phyloP scores from a whole-genome alignment of 345 rosid species.

The Citrus australasica region DNA sequence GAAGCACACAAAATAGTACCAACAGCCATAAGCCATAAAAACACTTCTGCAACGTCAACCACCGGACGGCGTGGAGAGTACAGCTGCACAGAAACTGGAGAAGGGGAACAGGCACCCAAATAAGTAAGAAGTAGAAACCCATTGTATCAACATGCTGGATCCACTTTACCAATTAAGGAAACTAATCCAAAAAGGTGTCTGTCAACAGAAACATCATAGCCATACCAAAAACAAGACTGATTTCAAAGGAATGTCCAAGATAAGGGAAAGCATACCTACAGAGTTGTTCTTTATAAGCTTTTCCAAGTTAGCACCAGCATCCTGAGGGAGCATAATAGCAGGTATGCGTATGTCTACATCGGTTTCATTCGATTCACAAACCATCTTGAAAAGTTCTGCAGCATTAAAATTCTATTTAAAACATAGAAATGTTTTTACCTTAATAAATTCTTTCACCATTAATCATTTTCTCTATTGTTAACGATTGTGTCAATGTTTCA shows the following conservation, averaged over 20 bases:
- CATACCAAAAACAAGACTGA: background rate
- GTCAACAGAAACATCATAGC: conserved; percentile 11
- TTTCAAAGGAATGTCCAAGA: background rate
- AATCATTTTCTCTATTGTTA: background rate
- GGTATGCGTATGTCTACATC: conserved; percentile 67
- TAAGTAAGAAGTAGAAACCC: conserved; percentile 9
- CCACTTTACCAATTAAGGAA: conserved; percentile 1
- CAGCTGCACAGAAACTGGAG: conserved; percentile 77
- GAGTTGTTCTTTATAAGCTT: conserved; percentile 25
- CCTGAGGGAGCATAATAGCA: conserved; percentile 92
- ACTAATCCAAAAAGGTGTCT: background rate
- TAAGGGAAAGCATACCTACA: conserved; percentile 35
- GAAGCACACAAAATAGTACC: conserved; percentile 89
- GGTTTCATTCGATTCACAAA: conserved; percentile 70
- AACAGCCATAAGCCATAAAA: conserved; percentile 98
- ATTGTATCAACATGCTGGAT: conserved; percentile 12
- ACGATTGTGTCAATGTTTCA: background rate
- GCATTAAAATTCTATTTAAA: conserved; percentile 18
- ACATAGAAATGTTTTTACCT: conserved; percentile 1
- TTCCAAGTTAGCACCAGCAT: conserved; percentile 75
- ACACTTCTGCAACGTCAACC: conserved; percentile 96
- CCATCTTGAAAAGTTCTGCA: conserved; percentile 97
- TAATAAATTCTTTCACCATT: background rate
- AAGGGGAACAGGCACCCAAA: conserved; percentile 3
- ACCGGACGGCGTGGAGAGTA: conserved; percentile 89